phyloP scores from a whole-genome alignment of 1,284 basidiomycete species.

The Boletus calvinii region DNA sequence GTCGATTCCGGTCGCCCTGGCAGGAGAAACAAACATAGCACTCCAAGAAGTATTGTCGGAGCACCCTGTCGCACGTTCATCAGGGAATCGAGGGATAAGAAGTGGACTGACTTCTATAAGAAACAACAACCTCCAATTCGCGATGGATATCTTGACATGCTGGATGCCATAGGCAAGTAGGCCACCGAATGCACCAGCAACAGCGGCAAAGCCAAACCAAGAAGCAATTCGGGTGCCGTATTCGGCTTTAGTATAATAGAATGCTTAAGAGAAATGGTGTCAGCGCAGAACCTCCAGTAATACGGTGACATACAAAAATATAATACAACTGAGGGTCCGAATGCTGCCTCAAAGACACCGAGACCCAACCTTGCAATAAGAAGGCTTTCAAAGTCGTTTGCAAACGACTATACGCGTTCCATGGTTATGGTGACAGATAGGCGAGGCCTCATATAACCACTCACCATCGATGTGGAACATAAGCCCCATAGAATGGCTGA shows the following conservation, averaged over 20 bases:
- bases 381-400: slow-evolving; percentile 56
- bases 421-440: neutral
- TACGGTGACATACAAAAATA: slow-evolving; percentile 58
- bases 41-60: slow-evolving; percentile 67
- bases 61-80: slow-evolving; percentile 45
- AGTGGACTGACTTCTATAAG: slow-evolving; percentile 62
- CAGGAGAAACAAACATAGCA: slow-evolving; percentile 63
- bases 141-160: slow-evolving; percentile 48
- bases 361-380: slow-evolving; percentile 58
- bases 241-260: slow-evolving; percentile 74
- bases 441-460: slow-evolving; percentile 6
- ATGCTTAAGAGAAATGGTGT: slow-evolving; percentile 41
- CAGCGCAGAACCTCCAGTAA: neutral
- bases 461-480: slow-evolving; percentile 67
- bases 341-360: slow-evolving; percentile 71
- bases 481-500: slow-evolving; percentile 71
- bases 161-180: slow-evolving; percentile 74
- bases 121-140: slow-evolving; percentile 70
- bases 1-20: slow-evolving; percentile 80
- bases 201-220: slow-evolving; percentile 79
- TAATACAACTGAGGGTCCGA: slow-evolving; percentile 45
- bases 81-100: neutral
- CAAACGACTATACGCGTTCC: slow-evolving; percentile 46
- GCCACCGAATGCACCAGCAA: slow-evolving; percentile 77
- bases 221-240: slow-evolving; percentile 71